Base-by-base conservation (phyloP, 331 rosid genomes). In the Telfairia occidentalis region DNA sequence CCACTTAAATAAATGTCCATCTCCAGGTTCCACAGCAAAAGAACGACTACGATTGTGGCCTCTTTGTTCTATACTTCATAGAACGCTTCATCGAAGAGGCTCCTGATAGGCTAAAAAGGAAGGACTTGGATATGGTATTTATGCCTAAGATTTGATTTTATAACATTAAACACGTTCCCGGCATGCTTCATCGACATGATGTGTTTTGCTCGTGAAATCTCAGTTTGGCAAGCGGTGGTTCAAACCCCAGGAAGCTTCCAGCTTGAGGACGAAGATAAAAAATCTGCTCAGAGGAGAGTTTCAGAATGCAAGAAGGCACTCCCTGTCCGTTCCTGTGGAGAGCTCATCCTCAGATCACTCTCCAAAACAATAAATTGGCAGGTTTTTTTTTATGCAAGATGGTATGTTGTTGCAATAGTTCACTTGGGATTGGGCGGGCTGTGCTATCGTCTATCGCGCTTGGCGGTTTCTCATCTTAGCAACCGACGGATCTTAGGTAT, bases 1-100 rank as follows among this genome's bases (percentile, higher is more conserved):
- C 78, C 74, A 37, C 28, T 77, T 38, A 45, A 45, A 37, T 35
- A 67, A 45, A 81, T 67, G 77, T 46, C 50, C 77, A 24, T 42
- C 42, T 71, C 76, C 92, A 95, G 99, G 99, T 95, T 71, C 99
- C 99, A 9, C 99, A 95, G 79, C 99, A 95, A 81, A 87, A 83
- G 86, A 95, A 95, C 57, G 99, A 92, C 32, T 95, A 76, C 81
- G 99, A 95, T 43, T 95, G 99, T 76, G 99, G 99, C 76, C 90
- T 90, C 58, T 95, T 95, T 77, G 99, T 95, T 24, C 83, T 95
- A 35, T 89, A 79, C 82, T 95, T 95, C 84, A 95, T 95, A 79
- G 72, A 90, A 71, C 97, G 97, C 69, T 95, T 92, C 82, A 89
- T 95, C 28, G 92, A 86, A 65, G 93, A 84, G 80, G 93, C 96